These are phyloP conservation scores for Leccinum angustisporum DNA, from an alignment of 1,284 basidiomycete genomes.

Conservation along the genomic window DNA sequence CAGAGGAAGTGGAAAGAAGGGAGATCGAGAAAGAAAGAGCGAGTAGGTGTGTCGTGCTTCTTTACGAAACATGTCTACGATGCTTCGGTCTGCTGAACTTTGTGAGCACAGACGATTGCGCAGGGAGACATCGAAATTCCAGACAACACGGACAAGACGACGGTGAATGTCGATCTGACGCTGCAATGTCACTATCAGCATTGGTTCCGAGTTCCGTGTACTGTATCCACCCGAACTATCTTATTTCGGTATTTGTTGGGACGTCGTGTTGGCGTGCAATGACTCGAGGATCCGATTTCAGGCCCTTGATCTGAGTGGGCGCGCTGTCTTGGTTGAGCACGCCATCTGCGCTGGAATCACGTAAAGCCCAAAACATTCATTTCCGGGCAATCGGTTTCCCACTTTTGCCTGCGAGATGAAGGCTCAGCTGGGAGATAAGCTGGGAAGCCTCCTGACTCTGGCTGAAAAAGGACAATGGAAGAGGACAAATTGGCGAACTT, in stretches of 20 bases:
- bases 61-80: background rate
- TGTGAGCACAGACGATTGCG: slow-evolving; percentile 53
- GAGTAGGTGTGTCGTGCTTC: slow-evolving; percentile 47
- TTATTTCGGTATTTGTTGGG: slow-evolving; percentile 32
- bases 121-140: slow-evolving; percentile 75
- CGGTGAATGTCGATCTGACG: slow-evolving; percentile 22
- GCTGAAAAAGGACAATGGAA: slow-evolving; percentile 5
- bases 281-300: slow-evolving; percentile 5
- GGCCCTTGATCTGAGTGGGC: slow-evolving; percentile 14
- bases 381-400: slow-evolving; percentile 13
- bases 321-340: slow-evolving; percentile 10
- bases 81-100: slow-evolving; percentile 3
- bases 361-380: slow-evolving; percentile 22
- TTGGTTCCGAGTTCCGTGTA: slow-evolving; percentile 8
- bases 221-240: slow-evolving; percentile 10
- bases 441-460: slow-evolving; percentile 18
- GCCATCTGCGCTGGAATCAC: slow-evolving; percentile 6
- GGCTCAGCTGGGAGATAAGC: slow-evolving; percentile 28
- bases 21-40: slow-evolving; percentile 84
- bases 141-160: slow-evolving; percentile 52
- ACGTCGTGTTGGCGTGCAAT: slow-evolving; percentile 10
- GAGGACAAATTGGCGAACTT: slow-evolving; percentile 22
- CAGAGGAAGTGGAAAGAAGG: slow-evolving; percentile 88
- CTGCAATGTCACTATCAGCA: slow-evolving; percentile 7
- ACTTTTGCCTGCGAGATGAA: slow-evolving; percentile 13